Evolutionary conservation across 495 filamentous ascomycete species (phyloP).

Genomic region (Extremus antarcticus): DNA sequence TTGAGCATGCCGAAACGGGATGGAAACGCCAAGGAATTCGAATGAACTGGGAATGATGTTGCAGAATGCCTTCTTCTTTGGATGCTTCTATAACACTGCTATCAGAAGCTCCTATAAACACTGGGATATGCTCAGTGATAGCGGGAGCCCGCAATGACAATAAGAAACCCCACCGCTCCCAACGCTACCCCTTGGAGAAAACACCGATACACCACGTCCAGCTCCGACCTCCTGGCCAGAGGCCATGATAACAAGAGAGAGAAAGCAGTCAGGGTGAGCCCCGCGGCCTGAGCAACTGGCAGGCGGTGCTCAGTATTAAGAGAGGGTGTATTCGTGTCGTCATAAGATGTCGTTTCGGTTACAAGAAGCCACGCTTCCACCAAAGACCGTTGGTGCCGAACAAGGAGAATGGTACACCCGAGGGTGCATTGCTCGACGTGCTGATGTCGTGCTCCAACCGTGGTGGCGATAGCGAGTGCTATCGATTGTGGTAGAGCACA

Average conservation of each 20-base stretch:
- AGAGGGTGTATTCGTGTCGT: constrained; percentile 2
- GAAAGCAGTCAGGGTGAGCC: constrained; percentile 6
- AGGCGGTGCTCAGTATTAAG: neutral
- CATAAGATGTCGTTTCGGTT: constrained; percentile 14
- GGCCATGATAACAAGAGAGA: neutral
- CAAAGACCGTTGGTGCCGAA: neutral
- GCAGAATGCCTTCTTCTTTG: neutral
- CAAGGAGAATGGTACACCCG: neutral
- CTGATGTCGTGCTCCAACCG: neutral
- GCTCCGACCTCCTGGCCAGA: neutral
- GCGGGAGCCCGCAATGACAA: neutral
- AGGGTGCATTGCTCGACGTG: no score
- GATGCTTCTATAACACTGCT: neutral
- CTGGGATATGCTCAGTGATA: neutral
- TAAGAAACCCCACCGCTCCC: neutral
- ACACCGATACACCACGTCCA: neutral
- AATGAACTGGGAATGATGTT: neutral
- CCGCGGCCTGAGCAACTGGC: neutral
- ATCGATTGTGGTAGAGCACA: neutral
- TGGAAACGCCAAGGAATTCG: neutral
- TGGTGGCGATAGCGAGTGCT: neutral
- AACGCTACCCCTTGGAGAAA: constrained; percentile 1
- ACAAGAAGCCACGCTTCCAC: neutral
- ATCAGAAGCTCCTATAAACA: neutral
- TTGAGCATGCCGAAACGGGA: neutral